Evolutionary conservation across 2,329 filamentous ascomycete species (phyloP).

Genomic region (Aureobasidium sp.): DNA sequence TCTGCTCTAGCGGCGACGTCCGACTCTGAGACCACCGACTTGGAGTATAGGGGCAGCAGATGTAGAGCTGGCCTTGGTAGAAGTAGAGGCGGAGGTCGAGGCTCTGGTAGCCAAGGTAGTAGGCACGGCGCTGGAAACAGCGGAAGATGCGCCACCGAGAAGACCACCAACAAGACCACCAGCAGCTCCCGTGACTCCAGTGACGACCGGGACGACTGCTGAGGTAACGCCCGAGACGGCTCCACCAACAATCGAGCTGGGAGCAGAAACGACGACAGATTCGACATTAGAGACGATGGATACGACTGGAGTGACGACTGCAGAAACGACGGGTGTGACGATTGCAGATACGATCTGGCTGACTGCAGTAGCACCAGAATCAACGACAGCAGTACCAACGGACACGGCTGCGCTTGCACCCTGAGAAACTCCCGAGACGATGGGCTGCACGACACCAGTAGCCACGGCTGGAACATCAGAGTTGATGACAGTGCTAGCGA

Average conservation of each 20-base stretch:
- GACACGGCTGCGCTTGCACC: not conserved
- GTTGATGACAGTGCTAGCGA: not conserved
- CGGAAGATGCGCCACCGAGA: too few relatives aligned
- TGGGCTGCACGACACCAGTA: not conserved
- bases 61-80: too few relatives aligned
- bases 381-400: not conserved
- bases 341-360: not conserved
- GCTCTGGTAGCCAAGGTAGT: not conserved
- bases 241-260: too few relatives aligned
- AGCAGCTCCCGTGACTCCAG: not conserved
- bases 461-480: not conserved
- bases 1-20: too few relatives aligned
- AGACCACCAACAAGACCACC: not conserved
- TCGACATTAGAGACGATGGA: not conserved
- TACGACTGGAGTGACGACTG: not conserved
- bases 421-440: not conserved
- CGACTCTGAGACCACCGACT: too few relatives aligned
- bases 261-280: not conserved
- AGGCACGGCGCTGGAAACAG: not conserved
- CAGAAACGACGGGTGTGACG: not conserved
- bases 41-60: too few relatives aligned
- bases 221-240: too few relatives aligned
- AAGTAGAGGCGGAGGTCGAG: too few relatives aligned
- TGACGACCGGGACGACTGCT: not conserved
- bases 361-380: not conserved